Percentiles rank a stretch among this genome's conserved stretches.
These are phyloP conservation scores for Zygnema cylindricum DNA, from an alignment of 139 green algal genomes.

Conservation along the genomic window DNA sequence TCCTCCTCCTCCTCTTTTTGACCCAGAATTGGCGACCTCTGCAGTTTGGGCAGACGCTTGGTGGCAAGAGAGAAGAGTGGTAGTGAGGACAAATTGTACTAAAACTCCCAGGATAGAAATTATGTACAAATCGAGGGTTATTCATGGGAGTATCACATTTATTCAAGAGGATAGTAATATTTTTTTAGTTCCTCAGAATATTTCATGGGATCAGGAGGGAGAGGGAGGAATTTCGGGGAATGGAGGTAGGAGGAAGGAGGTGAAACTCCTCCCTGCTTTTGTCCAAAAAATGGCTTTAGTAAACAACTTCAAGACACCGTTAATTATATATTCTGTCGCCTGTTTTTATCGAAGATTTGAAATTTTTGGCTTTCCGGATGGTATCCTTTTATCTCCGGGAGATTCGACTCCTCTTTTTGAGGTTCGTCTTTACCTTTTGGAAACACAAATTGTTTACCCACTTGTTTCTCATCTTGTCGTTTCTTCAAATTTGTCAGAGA, in stretches of 20 bases:
- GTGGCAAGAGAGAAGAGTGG: constrained; percentile 4
- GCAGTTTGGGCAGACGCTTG: not conserved
- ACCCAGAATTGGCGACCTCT: not conserved
- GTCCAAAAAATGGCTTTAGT: not conserved
- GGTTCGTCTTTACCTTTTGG: not conserved
- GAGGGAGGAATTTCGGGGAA: not conserved
- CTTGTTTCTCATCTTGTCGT: constrained; percentile 14
- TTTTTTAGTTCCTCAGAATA: not conserved
- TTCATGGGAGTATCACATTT: not conserved
- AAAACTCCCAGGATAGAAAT: constrained; percentile 9
- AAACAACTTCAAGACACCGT: not conserved
- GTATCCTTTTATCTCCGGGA: not conserved
- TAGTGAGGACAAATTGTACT: constrained; percentile 56
- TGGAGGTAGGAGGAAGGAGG: not conserved
- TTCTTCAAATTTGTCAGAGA: constrained; percentile 24
- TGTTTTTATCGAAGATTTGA: not conserved
- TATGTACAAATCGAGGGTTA: constrained; percentile 3
- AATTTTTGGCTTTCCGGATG: not conserved
- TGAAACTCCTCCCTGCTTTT: not conserved
- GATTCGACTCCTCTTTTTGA: not conserved
- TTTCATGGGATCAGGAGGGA: not conserved
- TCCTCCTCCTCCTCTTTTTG: not conserved
- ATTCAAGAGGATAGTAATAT: not conserved
- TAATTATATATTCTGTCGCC: not conserved
- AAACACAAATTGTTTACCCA: not conserved